Evolutionary conservation across 352 stramenopile genomes (phyloP).

Genomic region (Plasmopara viticola): DNA sequence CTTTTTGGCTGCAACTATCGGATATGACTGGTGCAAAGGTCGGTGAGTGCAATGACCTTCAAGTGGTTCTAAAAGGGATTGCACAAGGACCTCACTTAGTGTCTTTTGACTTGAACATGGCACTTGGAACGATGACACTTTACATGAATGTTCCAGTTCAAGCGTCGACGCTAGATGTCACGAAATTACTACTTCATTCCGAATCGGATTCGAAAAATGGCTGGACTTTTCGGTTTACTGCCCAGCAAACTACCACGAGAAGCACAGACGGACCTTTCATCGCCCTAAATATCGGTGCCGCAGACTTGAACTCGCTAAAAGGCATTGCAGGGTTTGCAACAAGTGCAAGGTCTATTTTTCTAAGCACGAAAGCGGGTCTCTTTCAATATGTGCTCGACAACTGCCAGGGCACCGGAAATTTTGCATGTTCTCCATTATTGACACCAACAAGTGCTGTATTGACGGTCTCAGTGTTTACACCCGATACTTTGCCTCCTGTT

Average conservation of each 20-base stretch:
- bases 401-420: slow-evolving; percentile 29
- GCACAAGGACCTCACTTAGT: slow-evolving; percentile 31
- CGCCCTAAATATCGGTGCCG: slow-evolving; percentile 31
- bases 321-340: slow-evolving; percentile 25
- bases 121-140: slow-evolving; percentile 30
- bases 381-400: slow-evolving; percentile 47
- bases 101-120: slow-evolving; percentile 52
- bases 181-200: slow-evolving; percentile 43
- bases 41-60: slow-evolving; percentile 40
- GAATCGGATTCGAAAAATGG: slow-evolving; percentile 6
- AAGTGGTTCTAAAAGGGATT: slow-evolving; percentile 34
- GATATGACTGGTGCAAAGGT: slow-evolving; percentile 35
- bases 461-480: slow-evolving; percentile 31
- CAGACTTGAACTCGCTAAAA: slow-evolving; percentile 51
- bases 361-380: slow-evolving; percentile 12
- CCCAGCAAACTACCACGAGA: slow-evolving; percentile 29
- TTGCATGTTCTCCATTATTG: slow-evolving; percentile 23
- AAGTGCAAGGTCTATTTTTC: slow-evolving; percentile 5
- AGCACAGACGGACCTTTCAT: slow-evolving; percentile 39
- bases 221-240: slow-evolving; percentile 21
- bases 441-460: slow-evolving; percentile 21
- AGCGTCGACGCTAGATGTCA: slow-evolving; percentile 33
- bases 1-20: slow-evolving; percentile 46
- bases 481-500: slow-evolving; percentile 35
- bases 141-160: slow-evolving; percentile 31